Evolutionary conservation across 495 filamentous ascomycete species (phyloP), one percentile per base, ranked within the genome.

Genomic region (Penicillium verhagenii): DNA sequence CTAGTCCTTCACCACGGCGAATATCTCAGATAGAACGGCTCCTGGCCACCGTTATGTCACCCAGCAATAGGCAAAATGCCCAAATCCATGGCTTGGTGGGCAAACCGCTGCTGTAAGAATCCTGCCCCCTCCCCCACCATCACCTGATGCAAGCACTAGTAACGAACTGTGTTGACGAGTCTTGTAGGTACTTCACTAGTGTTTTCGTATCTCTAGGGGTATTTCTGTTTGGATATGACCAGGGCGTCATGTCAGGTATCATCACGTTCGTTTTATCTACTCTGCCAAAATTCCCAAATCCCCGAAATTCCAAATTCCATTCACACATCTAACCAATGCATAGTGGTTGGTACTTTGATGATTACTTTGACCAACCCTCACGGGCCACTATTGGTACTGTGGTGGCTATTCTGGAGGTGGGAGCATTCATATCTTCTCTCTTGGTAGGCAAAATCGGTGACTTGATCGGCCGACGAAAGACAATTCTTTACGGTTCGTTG

Each of bases 221-320:
- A 23, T 98, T 98, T 62, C 78, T 98, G 23, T 98, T 98, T 70
- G 95, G 94, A 50, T 98, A 98, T 82, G 94, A 98, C 67, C 94
- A 98, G 71, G 94, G 94, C 55, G 94, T 98, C 43, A 97, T 97
- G 94, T 97, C 95, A 54, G 95, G 94, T 38, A 96, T 98, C 65
- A 97, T 98, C 73, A 97, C 89, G 92, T 96, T 79, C 60, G 89
- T 79, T 29, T 50, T 24, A 29, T 24, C 51, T 50, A 38, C 19
- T 57, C 46, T 47, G 26, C 47, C 47, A 5, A n/a, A 16, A 13
- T 23, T 11, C 18, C 20, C 47, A 29, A 1, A 37, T 24, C 2
- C 21, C 2, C 16, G 13, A n/a, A 10, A 21, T 6, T 47, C n/a
- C 26, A 16, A 31, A 14, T 24, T 3, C 2, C 7, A 23, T 26